Evolutionary conservation across 192 early-diverging fungal genomes (phyloP), one percentile per base, ranked within the genome.

Genomic region (Lobosporangium transversale): DNA sequence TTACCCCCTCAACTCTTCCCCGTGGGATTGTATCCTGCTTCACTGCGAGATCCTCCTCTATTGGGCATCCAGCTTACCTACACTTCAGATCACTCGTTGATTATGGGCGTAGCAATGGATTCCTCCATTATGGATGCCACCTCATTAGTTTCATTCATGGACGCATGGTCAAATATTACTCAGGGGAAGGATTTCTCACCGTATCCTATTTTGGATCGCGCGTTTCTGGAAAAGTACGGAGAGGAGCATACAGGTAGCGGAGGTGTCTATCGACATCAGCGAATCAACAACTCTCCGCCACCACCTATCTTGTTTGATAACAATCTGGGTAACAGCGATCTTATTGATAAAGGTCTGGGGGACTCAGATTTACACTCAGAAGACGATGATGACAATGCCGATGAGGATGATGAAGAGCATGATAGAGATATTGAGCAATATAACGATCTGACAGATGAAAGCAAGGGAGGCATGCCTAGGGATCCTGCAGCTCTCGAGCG

Each of bases 91-190:
- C 43, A 62, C 2, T 76, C 73, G 31, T 33, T 76, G 73, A 76
- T 76, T 49, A 76, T 76, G 73, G 65, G 73, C 18, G 73, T 76
- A 18, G 73, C 73, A 14, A 52, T 67, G 64, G 73, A 76, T 51
- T 67, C 73, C 8, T 66, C 64, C n/a, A 53, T 67, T 9, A 66
- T 76, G 73, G 73, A 76, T 57, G 73, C 63, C 3, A 56, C 45
- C 23, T 76, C 73, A 29, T 57, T 66, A 30, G 59, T 76, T 12
- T 76, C 73, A 24, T 76, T 76, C 36, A 67, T 76, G 73, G 65
- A 66, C 9, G 73, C 73, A 20, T 76, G 73, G 73, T 53, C 73
- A 47, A 76, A 52, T 14, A 76, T 67, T 12, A 76, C 73, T 29
- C 73, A 67, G n/a, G 73, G 73, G 45, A 55, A 76, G 48, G 73